phyloP scores from a whole-genome alignment of 345 rosid species.

The Eucalyptus decipiens region DNA sequence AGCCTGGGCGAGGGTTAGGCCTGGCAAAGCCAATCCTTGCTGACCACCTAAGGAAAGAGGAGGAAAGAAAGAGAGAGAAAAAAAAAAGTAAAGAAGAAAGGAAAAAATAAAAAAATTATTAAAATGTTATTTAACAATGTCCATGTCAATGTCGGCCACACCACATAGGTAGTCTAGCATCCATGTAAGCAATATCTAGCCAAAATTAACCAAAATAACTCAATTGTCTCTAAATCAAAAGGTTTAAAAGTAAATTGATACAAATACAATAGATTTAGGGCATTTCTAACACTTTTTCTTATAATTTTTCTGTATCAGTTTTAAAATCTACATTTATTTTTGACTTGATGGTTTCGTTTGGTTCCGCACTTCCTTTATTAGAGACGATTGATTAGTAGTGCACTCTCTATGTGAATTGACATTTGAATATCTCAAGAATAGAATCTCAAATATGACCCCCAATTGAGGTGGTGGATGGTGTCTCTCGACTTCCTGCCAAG shows the following conservation, averaged over 20 bases:
- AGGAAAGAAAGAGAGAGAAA: neutral
- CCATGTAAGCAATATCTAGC: accelerated
- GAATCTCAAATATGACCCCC: neutral
- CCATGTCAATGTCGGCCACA: accelerated
- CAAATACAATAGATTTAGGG: neutral
- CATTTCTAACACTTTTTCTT: neutral
- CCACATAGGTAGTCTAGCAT: neutral
- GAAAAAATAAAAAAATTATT: too few relatives aligned
- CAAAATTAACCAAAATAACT: neutral
- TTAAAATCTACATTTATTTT: neutral
- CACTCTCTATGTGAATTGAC: neutral
- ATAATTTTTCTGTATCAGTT: too few relatives aligned
- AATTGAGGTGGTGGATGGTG: neutral
- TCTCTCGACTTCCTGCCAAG: neutral
- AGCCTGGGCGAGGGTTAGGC: neutral
- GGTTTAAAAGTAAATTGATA: too few relatives aligned
- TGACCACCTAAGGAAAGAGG: neutral
- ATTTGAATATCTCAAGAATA: neutral
- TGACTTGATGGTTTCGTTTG: neutral
- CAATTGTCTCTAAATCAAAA: too few relatives aligned
- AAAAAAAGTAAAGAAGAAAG: too few relatives aligned
- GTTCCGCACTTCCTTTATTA: neutral
- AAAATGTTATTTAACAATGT: too few relatives aligned
- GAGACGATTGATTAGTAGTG: neutral
- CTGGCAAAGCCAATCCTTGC: too few relatives aligned